Evolutionary conservation across 73 alveolate species (phyloP).

Genomic region (Paramecium primaurelia): DNA sequence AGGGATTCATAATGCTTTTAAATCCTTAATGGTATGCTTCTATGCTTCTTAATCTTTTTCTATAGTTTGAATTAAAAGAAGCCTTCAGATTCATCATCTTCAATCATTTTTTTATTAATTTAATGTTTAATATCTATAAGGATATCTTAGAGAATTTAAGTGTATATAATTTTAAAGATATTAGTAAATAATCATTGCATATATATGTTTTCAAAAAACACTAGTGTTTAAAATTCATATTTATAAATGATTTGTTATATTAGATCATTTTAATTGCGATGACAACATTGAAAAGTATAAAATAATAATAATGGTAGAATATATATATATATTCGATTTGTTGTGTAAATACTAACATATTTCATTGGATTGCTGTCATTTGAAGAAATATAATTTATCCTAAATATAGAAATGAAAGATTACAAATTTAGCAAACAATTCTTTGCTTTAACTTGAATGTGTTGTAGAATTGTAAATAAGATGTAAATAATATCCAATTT

Average conservation of each 20-base stretch:
- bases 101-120: conserved; percentile 16
- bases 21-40: background rate
- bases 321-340: background rate
- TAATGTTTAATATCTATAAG: background rate
- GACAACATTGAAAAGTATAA: background rate
- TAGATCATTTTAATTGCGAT: background rate
- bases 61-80: background rate
- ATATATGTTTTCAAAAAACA: background rate
- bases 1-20: background rate
- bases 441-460: background rate
- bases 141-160: background rate
- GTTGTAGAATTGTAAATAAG: conserved; percentile 18
- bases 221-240: background rate
- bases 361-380: background rate
- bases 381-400: conserved; percentile 47
- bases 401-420: background rate
- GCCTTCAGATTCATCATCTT: conserved; percentile 5
- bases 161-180: background rate
- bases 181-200: background rate
- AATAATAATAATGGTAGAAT: background rate
- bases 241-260: background rate
- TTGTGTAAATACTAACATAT: background rate
- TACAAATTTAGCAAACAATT: conserved; percentile 31
- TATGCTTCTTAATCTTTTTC: conserved; percentile 30
- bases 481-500: conserved; percentile 45